phyloP scores from a whole-genome alignment of 768 basidiomycete species.

The Candolleomyces aberdarensis region DNA sequence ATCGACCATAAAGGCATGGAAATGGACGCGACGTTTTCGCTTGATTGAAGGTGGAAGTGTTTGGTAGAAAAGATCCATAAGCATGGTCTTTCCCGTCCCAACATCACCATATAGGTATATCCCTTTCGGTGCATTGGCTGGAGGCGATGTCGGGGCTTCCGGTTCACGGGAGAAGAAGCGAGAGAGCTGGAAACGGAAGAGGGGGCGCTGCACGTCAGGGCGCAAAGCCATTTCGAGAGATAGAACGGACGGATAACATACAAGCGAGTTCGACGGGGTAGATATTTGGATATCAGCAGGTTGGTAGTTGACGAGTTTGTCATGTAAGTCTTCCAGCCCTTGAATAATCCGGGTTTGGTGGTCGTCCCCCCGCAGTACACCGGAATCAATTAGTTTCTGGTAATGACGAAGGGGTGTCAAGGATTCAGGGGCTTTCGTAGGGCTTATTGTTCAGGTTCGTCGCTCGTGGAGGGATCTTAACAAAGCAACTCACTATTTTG shows the following conservation, averaged over 20 bases:
- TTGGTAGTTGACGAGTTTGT: constrained; percentile 64
- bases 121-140: constrained; percentile 69
- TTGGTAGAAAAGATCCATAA: constrained; percentile 97
- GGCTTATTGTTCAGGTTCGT: background rate
- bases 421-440: constrained; percentile 20
- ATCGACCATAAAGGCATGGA: constrained; percentile 99
- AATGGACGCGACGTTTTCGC: constrained; percentile 88
- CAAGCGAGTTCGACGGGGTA: constrained; percentile 35
- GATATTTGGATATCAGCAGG: constrained; percentile 60
- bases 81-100: constrained; percentile 97
- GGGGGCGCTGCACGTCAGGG: background rate
- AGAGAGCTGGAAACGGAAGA: constrained; percentile 35
- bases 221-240: background rate
- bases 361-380: constrained; percentile 66
- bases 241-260: constrained; percentile 24
- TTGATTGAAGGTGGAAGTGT: constrained; percentile 66
- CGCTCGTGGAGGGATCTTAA: background rate
- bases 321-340: constrained; percentile 77
- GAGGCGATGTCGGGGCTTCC: constrained; percentile 36
- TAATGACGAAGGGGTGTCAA: constrained; percentile 45
- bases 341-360: constrained; percentile 84
- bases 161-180: constrained; percentile 42
- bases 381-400: constrained; percentile 40
- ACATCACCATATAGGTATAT: constrained; percentile 96
- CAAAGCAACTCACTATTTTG: background rate